A percentile compares a stretch with the other conserved stretches of the same genome.
Conservation (phyloP, 2,329 filamentous ascomycete species). For the Uncinocarpus reesii region DNA sequence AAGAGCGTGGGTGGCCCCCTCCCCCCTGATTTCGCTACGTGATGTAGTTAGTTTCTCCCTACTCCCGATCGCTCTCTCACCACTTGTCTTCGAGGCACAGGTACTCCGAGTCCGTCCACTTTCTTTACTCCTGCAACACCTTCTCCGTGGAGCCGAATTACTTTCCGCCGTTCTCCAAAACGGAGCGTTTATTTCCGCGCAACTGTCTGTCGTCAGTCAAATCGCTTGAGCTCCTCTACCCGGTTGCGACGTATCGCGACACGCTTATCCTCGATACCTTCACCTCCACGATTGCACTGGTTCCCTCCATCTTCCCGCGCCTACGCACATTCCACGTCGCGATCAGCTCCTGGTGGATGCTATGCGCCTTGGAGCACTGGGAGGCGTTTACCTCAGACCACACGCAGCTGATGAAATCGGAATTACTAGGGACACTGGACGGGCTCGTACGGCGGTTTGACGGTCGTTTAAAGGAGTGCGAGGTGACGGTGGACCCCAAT, state of each 20-base stretch:
- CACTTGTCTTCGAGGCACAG: not conserved
- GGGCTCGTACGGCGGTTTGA: slow-evolving; percentile 1
- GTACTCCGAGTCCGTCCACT: slow-evolving; percentile 6
- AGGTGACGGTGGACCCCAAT: slow-evolving; percentile 7
- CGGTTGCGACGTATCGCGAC: slow-evolving; percentile 9
- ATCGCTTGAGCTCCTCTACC: slow-evolving; percentile 10
- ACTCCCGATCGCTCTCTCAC: not conserved
- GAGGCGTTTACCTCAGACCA: slow-evolving; percentile 3
- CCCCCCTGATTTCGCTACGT: not conserved
- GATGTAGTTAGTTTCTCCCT: not conserved
- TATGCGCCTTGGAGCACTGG: slow-evolving; percentile 9
- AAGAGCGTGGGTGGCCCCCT: slow-evolving; percentile 3
- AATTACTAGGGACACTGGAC: slow-evolving; percentile 8
- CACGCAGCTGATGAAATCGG: slow-evolving; percentile 1
- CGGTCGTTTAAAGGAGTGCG: slow-evolving; percentile 6
- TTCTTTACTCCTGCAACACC: slow-evolving; percentile 8
- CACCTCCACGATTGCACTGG: slow-evolving; percentile 6
- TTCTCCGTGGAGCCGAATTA: slow-evolving; percentile 10
- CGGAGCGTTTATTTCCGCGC: slow-evolving; percentile 2
- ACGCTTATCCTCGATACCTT: slow-evolving; percentile 6
- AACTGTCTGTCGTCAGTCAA: slow-evolving; percentile 1
- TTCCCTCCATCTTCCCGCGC: slow-evolving; percentile 7
- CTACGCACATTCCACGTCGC: slow-evolving; percentile 6
- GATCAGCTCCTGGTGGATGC: slow-evolving; percentile 12
- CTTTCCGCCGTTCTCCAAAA: slow-evolving; percentile 6